Base-by-base conservation (phyloP, 345 rosid species). In the Hibiscus mutabilis region DNA sequence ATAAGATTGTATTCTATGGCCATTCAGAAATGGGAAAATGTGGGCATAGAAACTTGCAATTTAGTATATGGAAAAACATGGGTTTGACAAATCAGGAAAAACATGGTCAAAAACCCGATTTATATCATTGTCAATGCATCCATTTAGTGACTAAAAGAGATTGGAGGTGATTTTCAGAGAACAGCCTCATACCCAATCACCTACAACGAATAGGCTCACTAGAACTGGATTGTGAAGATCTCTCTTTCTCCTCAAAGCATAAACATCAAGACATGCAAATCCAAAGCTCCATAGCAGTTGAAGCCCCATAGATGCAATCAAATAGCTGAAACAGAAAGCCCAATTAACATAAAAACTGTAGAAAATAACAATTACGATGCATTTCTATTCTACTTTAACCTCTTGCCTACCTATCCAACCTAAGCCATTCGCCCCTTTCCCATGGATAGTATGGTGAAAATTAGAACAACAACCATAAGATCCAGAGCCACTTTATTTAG, bases 251-350 rank as follows among this genome's bases (percentile, higher is more conserved):
- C 83, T 84, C 71, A 93, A 66, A 75, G 98, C 98, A 83, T 87
- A 91, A 71, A 76, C 58, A 79, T 93, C 94, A 69, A 89, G 97
- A 80, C 97, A 93, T 8, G 96, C 94, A 46, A 93, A 89, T 68
- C 97, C 97, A 81, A 91, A 87, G 82, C 98, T 93, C 97, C 97
- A 93, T 57, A 87, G 64, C 70, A 86, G 76, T 76, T 93, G 98
- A 85, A 93, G 94, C 67, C 89, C 96, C 98, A 93, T 91, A 18
- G 98, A 87, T 47, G 97, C 97, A 82, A 89, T 86, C 79, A 91
- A 88, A 82, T 88, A 93, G 84, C 97, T 93, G 91, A 74, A 80
- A 73, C 70, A 79, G 69, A 71, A 57, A 66, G 58, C 60, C 75
- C 6, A 62, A 57, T 40, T 56, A 67, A 61, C 49, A 71, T 76